Base-by-base conservation (phyloP, 2,329 filamentous ascomycete genomes). In the Ophiostoma ulmi region DNA sequence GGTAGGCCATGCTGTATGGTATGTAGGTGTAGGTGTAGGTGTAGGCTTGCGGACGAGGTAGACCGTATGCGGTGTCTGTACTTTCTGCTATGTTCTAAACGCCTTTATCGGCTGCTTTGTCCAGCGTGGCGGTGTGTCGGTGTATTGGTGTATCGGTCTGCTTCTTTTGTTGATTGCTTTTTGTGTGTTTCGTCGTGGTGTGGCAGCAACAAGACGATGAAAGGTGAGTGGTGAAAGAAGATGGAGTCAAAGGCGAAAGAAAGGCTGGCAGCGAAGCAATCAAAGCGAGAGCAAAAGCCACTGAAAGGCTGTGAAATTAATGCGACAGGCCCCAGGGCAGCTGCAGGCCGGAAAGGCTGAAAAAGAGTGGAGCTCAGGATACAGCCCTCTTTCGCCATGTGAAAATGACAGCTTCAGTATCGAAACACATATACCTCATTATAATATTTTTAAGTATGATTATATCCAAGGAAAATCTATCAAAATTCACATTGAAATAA, bases 1-100 rank as follows among this genome's bases (percentile, higher is more conserved):
- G 84, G 83, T 90, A 93, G 3, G 71, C 58, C 69, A 72, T 72
- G 44, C 14, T 7, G 83, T 90, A 93, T 2, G 71, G 48, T 68
- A 72, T 72, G 55, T n/a, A 6, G 41, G 39, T 20, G 63, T 17
- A 8, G 58, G 35, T 6, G 64, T 39, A 10, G 64, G 20, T 31
- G 64, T 31, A n/a, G n/a, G n/a, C n/a, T n/a, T n/a, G n/a, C n/a
- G n/a, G 63, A 41, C 8, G n/a, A 8, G 8, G 35, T 31, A 6
- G 36, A 17, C 36, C 36, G 64, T 66, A 44, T 11, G n/a, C 5
- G 10, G 38, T 44, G 22, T 66, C 10, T 22, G 31, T 31, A 3
- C 31, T 31, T 31, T 31, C 31, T 31, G 31, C 3, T 2, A 31
- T 31, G 2, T 31, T 31, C 31, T 4, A 31, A 31, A 31, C 31